Percentiles rank a stretch among this genome's conserved stretches.
These are phyloP conservation scores for Tillandsia fasciculata DNA, from an alignment of 176 grass and related monocot genomes.

Conservation along the genomic window DNA sequence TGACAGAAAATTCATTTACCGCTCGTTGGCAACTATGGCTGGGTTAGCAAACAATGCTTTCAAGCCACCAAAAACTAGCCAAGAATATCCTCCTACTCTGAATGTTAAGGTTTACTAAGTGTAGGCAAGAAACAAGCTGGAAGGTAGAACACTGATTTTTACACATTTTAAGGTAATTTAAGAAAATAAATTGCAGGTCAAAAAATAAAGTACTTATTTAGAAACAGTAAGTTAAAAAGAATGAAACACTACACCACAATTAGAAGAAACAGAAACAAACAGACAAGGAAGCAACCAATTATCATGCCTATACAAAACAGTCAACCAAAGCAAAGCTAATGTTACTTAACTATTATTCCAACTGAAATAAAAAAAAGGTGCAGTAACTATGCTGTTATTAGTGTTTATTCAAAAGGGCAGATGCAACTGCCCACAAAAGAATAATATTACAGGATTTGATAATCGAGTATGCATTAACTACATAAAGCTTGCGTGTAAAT, in stretches of 20 bases:
- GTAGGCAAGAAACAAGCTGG: no score
- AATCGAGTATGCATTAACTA: not conserved
- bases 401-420: not conserved
- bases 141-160: not conserved
- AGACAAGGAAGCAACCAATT: not conserved
- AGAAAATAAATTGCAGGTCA: not conserved
- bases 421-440: not conserved
- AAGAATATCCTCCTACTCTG: no score
- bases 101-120: no score
- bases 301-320: not conserved
- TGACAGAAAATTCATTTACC: no score
- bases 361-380: no score
- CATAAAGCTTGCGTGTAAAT: not conserved
- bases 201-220: not conserved
- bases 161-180: not conserved
- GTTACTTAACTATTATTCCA: no score
- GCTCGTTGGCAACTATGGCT: no score
- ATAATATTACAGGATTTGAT: not conserved
- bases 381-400: not conserved
- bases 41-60: no score
- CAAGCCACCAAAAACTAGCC: no score
- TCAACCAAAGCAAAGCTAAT: no score
- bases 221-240: not conserved
- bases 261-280: not conserved
- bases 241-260: not conserved